Percentiles rank a stretch among this genome's conserved stretches.
phyloP scores from a whole-genome alignment of 2,329 filamentous ascomycete species.

The Diaporthe aspalathi region DNA sequence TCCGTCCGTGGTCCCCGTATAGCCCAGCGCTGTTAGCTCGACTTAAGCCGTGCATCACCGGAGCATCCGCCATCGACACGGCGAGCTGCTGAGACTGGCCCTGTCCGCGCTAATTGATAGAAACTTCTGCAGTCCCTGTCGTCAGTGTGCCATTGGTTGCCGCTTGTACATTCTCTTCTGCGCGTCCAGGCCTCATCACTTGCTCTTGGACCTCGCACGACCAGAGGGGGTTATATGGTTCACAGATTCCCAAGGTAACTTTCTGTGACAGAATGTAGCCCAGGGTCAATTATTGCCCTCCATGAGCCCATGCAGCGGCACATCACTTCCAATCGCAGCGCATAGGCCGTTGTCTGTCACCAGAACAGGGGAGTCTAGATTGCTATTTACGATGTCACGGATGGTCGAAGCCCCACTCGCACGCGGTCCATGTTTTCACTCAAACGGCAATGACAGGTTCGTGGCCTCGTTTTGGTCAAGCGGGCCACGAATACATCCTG shows the following conservation, averaged over 20 bases:
- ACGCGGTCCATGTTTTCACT: conserved; percentile 22
- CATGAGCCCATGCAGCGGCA: conserved; percentile 28
- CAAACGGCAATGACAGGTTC: conserved; percentile 17
- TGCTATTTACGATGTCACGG: conserved; percentile 25
- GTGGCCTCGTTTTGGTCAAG: conserved; percentile 16
- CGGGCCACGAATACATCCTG: background rate
- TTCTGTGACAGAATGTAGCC: conserved; percentile 14
- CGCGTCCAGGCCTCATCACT: background rate
- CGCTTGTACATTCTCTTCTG: conserved; percentile 18
- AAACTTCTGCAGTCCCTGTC: conserved; percentile 34
- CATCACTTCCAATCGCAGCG: conserved; percentile 31
- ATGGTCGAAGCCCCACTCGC: conserved; percentile 17
- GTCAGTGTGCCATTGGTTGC: conserved; percentile 26
- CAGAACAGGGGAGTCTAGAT: background rate
- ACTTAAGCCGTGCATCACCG: background rate
- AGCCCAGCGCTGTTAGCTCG: background rate
- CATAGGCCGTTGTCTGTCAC: conserved; percentile 24
- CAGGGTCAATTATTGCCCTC: conserved; percentile 9
- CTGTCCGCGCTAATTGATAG: conserved; percentile 34
- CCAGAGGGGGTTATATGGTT: background rate
- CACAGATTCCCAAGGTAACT: conserved; percentile 24
- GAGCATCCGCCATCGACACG: background rate
- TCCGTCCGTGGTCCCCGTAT: background rate
- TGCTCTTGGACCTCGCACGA: conserved; percentile 3
- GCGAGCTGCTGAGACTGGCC: conserved; percentile 11